Base-by-base conservation (phyloP, 139 green algal species). In the Picochlorum sp. region DNA sequence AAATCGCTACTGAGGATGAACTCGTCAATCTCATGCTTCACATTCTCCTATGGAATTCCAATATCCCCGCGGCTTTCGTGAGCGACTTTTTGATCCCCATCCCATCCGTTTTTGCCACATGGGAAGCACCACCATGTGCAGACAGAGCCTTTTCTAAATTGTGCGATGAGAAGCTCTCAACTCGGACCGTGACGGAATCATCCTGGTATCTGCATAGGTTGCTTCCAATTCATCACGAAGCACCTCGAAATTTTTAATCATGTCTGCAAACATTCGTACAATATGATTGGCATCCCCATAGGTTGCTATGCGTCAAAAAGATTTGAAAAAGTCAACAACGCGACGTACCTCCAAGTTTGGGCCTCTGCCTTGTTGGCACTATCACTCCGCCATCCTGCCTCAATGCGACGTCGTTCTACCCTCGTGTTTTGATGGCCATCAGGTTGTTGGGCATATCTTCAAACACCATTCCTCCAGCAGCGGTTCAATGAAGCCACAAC, bases 361-460 rank as follows among this genome's bases (percentile, higher is more conserved):
- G 41, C 21, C 62, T 50, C 18, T 52, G 37, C 14, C 65, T 58
- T 55, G n/a, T 23, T 0, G 15, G n/a, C 2, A 3, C 15, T 0
- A 0, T 9, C 18, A 21, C n/a, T 54, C 47, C 47, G 23, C 47
- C 18, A 26, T 54, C 15, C 6, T 54, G 16, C 47, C 47, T 21
- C n/a, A 54, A 54, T 1, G 2, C 16, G 16, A 54, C 14, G 1
- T 11, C 51, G 20, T 59, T 85, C 78, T 23, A 75, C 65, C 65
- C 2, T 67, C 56, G 58, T 56, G 58, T 56, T 56, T 83, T 86
- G 38, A 88, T 57, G 16, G 81, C 79, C 2, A 56, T 67, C 49
- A 87, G 65, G 52, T 85, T 86, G 20, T 56, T 20, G 5, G 81
- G 73, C 13, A 86, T 24, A 55, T 86, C 80, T 55, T 85, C 71